phyloP scores from a whole-genome alignment of 2,329 filamentous ascomycete species.

The Diplocarpon rosae region DNA sequence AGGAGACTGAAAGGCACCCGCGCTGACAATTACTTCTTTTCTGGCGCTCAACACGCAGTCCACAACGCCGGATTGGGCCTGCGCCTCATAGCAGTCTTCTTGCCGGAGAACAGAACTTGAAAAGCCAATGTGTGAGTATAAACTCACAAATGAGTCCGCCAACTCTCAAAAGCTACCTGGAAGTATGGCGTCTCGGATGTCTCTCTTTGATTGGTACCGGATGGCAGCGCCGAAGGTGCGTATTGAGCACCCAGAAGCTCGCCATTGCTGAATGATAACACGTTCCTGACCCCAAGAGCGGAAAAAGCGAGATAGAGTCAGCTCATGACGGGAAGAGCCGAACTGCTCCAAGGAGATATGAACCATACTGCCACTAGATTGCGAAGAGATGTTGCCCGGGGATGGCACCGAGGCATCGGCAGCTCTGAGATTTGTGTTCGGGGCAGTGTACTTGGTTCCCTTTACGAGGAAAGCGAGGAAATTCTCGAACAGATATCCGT shows the following conservation, averaged over 20 bases:
- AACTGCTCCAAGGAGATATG: too few relatives aligned
- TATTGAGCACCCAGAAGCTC: background rate
- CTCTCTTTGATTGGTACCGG: background rate
- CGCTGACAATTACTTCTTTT: slow-evolving; percentile 30
- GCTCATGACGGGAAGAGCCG: too few relatives aligned
- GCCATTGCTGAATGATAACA: background rate
- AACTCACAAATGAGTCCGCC: slow-evolving; percentile 27
- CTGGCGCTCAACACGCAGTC: slow-evolving; percentile 8
- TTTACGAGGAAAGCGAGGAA: too few relatives aligned
- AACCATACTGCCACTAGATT: too few relatives aligned
- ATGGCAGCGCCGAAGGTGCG: background rate
- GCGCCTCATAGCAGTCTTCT: slow-evolving; percentile 29
- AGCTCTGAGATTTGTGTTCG: too few relatives aligned
- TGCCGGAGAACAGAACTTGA: slow-evolving; percentile 33
- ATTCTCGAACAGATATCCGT: slow-evolving; percentile 29
- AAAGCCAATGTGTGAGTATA: slow-evolving; percentile 28
- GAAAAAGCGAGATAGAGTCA: slow-evolving; percentile 12
- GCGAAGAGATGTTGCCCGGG: too few relatives aligned
- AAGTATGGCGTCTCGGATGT: background rate
- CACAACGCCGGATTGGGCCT: slow-evolving; percentile 25
- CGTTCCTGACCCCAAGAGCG: background rate
- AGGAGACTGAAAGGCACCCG: slow-evolving; percentile 38
- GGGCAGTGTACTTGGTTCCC: too few relatives aligned
- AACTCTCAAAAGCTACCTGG: too few relatives aligned
- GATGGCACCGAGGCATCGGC: too few relatives aligned